Percentiles rank a stretch among this genome's conserved stretches.
These are phyloP conservation scores for Skeletonema grethae DNA, from an alignment of 108 stramenopile species.

Conservation along the genomic window DNA sequence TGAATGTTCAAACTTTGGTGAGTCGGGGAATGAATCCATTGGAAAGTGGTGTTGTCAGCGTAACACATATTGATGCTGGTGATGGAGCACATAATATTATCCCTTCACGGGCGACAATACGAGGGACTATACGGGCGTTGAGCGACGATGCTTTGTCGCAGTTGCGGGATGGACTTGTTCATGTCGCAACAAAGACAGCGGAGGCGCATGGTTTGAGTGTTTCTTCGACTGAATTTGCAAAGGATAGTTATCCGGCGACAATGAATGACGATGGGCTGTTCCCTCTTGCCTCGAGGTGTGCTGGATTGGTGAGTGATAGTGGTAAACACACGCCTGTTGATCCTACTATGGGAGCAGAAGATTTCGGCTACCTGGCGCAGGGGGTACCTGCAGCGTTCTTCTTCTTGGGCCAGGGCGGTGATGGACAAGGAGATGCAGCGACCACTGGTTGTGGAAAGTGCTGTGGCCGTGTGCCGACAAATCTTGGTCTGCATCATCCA, in stretches of 20 bases:
- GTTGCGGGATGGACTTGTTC: slow-evolving; percentile 63
- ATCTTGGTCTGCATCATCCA: slow-evolving; percentile 84
- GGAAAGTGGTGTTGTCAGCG: slow-evolving; percentile 73
- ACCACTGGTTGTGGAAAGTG: slow-evolving; percentile 1
- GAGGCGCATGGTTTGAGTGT: slow-evolving; percentile 75
- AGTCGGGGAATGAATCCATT: slow-evolving; percentile 72
- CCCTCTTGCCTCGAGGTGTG: slow-evolving; percentile 68
- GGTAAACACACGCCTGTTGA: slow-evolving; percentile 53
- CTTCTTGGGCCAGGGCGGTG: slow-evolving; percentile 80
- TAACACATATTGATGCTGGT: slow-evolving; percentile 74
- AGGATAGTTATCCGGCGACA: slow-evolving; percentile 88
- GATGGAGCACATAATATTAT: slow-evolving; percentile 84
- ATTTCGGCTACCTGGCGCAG: slow-evolving; percentile 87
- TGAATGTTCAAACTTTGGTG: slow-evolving; percentile 87
- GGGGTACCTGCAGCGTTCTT: slow-evolving; percentile 78
- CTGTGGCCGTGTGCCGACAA: slow-evolving; percentile 43
- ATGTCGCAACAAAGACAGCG: slow-evolving; percentile 63
- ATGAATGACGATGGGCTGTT: slow-evolving; percentile 80
- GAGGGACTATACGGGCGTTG: slow-evolving; percentile 88
- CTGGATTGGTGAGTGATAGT: slow-evolving; percentile 60
- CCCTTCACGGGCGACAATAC: slow-evolving; percentile 58
- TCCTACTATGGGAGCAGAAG: slow-evolving; percentile 94
- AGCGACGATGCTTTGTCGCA: slow-evolving; percentile 65
- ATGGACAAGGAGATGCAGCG: slow-evolving; percentile 1
- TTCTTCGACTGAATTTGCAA: slow-evolving; percentile 56